Conservation (phyloP, 208 protist genomes). For the Novymonas esmeraldas region DNA sequence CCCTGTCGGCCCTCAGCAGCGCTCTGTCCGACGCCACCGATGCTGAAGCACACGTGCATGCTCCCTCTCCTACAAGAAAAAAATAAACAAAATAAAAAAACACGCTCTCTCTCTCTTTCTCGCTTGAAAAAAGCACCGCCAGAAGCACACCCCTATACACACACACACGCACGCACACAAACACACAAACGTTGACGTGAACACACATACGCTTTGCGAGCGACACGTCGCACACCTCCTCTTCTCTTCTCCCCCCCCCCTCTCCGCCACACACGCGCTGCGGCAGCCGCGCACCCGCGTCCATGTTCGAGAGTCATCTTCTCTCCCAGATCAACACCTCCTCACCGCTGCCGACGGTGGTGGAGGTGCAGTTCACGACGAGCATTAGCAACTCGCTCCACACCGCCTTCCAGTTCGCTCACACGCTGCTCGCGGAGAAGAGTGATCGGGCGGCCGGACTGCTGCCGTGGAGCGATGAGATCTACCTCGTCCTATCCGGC, state of each 20-base stretch:
- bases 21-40: too few species aligned
- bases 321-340: conserved; percentile 73
- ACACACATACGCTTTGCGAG: neutral
- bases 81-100: too few species aligned
- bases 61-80: too few species aligned
- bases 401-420: conserved; percentile 64
- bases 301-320: conserved; percentile 81
- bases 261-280: neutral
- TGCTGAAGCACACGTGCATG: too few species aligned
- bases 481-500: conserved; percentile 48
- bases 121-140: too few species aligned
- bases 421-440: conserved; percentile 65
- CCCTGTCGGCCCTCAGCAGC: too few species aligned
- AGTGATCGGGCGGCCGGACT: conserved; percentile 30
- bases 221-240: too few species aligned
- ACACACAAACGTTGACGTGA: neutral
- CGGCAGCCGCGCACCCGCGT: neutral
- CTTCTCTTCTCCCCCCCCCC: neutral
- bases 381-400: conserved; percentile 56
- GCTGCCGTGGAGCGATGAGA: conserved; percentile 70
- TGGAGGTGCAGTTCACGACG: conserved; percentile 67
- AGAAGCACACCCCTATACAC: neutral
- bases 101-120: too few species aligned
- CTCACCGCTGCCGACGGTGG: conserved; percentile 74
- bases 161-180: neutral